Percentiles rank a stretch among this genome's conserved stretches.
Conservation (phyloP, 23 red algal genomes). For the Cyanidium caldarium region DNA sequence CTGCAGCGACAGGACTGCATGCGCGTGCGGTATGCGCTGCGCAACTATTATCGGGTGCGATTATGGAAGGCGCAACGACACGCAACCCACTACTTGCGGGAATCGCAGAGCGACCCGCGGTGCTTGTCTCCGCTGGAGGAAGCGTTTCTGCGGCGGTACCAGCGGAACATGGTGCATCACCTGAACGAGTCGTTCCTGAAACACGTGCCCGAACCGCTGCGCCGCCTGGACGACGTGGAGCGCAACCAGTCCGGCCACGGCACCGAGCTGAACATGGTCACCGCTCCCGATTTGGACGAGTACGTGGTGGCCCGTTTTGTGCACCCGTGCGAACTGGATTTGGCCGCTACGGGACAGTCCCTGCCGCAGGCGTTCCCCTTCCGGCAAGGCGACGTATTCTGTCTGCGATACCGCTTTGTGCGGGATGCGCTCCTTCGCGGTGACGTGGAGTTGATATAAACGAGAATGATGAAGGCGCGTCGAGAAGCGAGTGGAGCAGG, state of each 20-base stretch:
- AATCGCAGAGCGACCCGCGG: not conserved
- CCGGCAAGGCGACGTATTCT: not conserved
- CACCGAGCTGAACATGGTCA: not conserved
- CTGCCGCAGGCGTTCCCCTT: not conserved
- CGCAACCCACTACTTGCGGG: not conserved
- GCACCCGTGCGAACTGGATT: not conserved
- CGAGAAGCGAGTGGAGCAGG: too few species aligned
- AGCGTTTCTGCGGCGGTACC: not conserved
- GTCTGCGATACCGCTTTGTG: not conserved
- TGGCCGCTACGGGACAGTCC: not conserved
- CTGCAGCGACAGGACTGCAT: not conserved
- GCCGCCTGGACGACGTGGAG: not conserved
- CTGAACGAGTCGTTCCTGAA: not conserved
- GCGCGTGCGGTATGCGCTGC: not conserved
- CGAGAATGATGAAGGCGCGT: too few species aligned
- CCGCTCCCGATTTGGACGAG: not conserved
- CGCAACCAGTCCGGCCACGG: not conserved
- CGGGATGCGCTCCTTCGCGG: not conserved
- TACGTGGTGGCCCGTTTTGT: not conserved
- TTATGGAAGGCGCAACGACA: conserved; percentile 2
- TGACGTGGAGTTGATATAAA: not conserved
- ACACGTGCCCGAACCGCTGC: not conserved
- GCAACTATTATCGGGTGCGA: not conserved
- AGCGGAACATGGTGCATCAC: not conserved
- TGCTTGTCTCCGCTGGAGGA: not conserved